Evolutionary conservation across 305 asterid species (phyloP), one percentile per base, ranked within the genome.

Genomic region (Fraxinus sp.): DNA sequence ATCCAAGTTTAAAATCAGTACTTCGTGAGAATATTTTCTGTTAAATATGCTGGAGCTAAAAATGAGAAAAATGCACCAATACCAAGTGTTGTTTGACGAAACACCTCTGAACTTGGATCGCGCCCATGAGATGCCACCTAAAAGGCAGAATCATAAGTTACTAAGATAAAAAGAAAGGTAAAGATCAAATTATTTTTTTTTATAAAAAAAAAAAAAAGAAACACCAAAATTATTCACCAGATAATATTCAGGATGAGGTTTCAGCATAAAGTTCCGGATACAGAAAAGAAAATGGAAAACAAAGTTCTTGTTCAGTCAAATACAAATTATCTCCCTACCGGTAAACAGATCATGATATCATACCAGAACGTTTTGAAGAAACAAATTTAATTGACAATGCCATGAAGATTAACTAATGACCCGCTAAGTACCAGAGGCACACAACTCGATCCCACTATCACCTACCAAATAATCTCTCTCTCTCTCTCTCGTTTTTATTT

Each of bases 91-190:
- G 98, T 96, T 84, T 90, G 96, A 81, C 92, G 93, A 82, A 92
- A 93, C 93, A 96, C 93, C 89, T 89, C 91, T 33, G 99, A 90
- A 90, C 98, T 92, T 80, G 97, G 92, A 87, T 95, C 95, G 82
- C 92, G 94, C 83, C 99, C 98, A 77, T 96, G 99, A 77, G 98
- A 93, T 83, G 98, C 96, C 90, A 96, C 98, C 99, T 96, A 88
- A 75, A 83, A 77, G 52, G 79, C 79, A 83, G 77, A 83, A 84
- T 85, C 81, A 81, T 76, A 86, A 39, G 68, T 80, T 37, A 78
- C 46, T 73, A 80, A 79, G 72, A 78, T 24, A 81, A 57, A 57
- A 75, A 78, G 75, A 83, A 37, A 79, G 80, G 71, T 37, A 70
- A 13, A 37, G 7, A 41, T 13, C n/a, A 64, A 20, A 20, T 20